A percentile compares a stretch with the other conserved stretches of the same genome.
These are phyloP conservation scores for Calonectria pseudoturangicola DNA, from an alignment of 2,329 filamentous ascomycete genomes.

Conservation along the genomic window DNA sequence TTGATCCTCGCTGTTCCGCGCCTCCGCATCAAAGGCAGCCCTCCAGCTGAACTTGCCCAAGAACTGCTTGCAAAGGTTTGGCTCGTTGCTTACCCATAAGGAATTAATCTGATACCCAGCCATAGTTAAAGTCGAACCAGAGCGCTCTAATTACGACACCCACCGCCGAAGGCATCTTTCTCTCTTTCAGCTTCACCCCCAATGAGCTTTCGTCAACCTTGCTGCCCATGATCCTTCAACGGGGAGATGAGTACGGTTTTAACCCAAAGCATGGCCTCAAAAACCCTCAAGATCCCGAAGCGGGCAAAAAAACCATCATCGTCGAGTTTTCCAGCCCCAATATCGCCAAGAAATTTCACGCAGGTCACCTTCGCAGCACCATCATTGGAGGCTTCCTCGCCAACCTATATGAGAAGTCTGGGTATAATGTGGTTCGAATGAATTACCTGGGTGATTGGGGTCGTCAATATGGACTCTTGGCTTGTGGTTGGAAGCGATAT, in stretches of 20 bases:
- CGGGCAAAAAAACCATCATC: slow-evolving; percentile 30
- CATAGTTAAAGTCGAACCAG: slow-evolving; percentile 14
- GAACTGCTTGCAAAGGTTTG: slow-evolving; percentile 6
- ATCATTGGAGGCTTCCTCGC: slow-evolving; percentile 62
- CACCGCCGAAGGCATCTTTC: slow-evolving; percentile 21
- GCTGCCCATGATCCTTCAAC: slow-evolving; percentile 28
- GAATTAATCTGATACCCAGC: neutral
- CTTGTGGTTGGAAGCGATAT: slow-evolving; percentile 80
- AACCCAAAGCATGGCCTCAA: slow-evolving; percentile 6
- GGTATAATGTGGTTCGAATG: slow-evolving; percentile 82
- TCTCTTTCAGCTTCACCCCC: slow-evolving; percentile 22
- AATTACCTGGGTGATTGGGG: slow-evolving; percentile 90
- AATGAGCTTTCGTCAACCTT: slow-evolving; percentile 10
- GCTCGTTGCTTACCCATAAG: neutral
- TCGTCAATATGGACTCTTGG: slow-evolving; percentile 81
- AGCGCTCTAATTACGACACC: slow-evolving; percentile 1
- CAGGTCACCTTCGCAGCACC: slow-evolving; percentile 37
- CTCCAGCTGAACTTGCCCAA: slow-evolving; percentile 15
- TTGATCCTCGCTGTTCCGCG: slow-evolving; percentile 28
- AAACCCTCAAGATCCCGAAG: slow-evolving; percentile 1
- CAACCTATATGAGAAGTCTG: slow-evolving; percentile 80
- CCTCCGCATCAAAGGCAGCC: slow-evolving; percentile 14
- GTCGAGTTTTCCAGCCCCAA: slow-evolving; percentile 38
- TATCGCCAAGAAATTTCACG: slow-evolving; percentile 39
- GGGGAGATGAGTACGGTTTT: slow-evolving; percentile 11